phyloP scores from a whole-genome alignment of 2,329 filamentous ascomycete species.

The Periglandula ipomoeae region DNA sequence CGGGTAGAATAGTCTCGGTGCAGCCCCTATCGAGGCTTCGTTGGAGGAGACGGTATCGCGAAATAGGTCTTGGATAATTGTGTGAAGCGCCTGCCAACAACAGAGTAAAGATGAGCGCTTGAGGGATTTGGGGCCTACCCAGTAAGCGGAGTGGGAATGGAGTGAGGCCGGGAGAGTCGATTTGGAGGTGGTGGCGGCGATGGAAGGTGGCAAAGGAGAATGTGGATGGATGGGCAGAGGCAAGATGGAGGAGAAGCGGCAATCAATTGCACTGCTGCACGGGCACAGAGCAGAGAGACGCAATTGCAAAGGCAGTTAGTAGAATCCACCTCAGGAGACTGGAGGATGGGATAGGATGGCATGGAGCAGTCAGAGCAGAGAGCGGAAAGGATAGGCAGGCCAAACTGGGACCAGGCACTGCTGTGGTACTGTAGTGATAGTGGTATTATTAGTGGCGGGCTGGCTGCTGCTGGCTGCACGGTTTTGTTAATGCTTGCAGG shows the following conservation, averaged over 20 bases:
- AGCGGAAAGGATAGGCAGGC: not conserved
- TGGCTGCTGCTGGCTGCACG: too few species aligned
- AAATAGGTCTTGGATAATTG: not conserved
- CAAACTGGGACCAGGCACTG: too few species aligned
- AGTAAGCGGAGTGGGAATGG: not conserved
- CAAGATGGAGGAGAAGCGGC: slow-evolving; percentile 4
- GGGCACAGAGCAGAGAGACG: not conserved
- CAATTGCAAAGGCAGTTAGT: too few species aligned
- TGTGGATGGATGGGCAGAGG: not conserved
- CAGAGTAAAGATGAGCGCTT: not conserved
- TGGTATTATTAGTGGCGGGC: too few species aligned
- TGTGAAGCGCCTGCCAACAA: not conserved
- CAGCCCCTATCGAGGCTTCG: slow-evolving; percentile 9
- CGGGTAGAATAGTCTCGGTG: slow-evolving; percentile 7
- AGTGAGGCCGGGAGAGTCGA: not conserved
- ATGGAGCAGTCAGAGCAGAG: too few species aligned
- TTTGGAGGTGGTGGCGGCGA: slow-evolving; percentile 1
- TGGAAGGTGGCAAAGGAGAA: slow-evolving; percentile 4
- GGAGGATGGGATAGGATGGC: too few species aligned
- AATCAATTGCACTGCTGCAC: not conserved
- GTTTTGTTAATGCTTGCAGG: too few species aligned
- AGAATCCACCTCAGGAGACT: too few species aligned
- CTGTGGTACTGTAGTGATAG: too few species aligned
- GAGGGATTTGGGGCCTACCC: not conserved
- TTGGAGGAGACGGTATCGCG: not conserved